Base-by-base conservation (phyloP, 163 green algal genomes). In the Scenedesmus sp. region DNA sequence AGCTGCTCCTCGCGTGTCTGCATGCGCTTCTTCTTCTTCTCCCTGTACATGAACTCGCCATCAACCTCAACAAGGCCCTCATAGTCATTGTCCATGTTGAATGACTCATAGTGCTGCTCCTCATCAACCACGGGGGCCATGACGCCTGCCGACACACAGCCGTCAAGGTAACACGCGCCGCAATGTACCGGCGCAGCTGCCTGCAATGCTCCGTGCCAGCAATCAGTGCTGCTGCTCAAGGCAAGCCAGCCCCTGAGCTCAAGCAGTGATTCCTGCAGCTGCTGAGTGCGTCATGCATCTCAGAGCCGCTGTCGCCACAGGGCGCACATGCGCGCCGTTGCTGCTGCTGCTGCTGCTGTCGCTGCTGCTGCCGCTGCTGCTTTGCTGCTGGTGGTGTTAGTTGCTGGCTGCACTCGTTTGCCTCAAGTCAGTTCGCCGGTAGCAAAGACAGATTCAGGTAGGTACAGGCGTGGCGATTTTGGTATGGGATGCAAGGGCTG, bases 1-100 rank as follows among this genome's bases (percentile, higher is more conserved):
- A 99, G 90, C 13, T 91, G 89, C 10, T 99, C 97, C 4, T 99
- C 98, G 22, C 94, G 85, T 0, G 95, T 98, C 78, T 99, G 96
- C 83, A 91, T 81, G 33, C 82, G 43, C 59, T 80, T 84, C 53
- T 91, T 86, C 40, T 70, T 68, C 37, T 86, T 43, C 26, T 76
- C 33, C 10, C 51, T 91, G 93, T 97, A 97, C 83, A 97, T 98
- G 85, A 97, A 98, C 90, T 99, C 98, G 15, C 95, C 97, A 15
- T 94, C 96, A 0, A 99, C 96, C 89, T 94, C 98, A 89, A 98
- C 73, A 0, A 95, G 96, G 15, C 94, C 97, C 85, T 92, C 91
- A 78, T 78, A 95, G 53, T 95, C 93, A 42, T 96, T 96, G 65
- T 98, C 95, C 81, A 97, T 82, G 53, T 97, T 94, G 86, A 98